Percentiles rank a stretch among this genome's conserved stretches.
Conservation (phyloP, 345 rosid genomes). For the Populus davidiana region DNA sequence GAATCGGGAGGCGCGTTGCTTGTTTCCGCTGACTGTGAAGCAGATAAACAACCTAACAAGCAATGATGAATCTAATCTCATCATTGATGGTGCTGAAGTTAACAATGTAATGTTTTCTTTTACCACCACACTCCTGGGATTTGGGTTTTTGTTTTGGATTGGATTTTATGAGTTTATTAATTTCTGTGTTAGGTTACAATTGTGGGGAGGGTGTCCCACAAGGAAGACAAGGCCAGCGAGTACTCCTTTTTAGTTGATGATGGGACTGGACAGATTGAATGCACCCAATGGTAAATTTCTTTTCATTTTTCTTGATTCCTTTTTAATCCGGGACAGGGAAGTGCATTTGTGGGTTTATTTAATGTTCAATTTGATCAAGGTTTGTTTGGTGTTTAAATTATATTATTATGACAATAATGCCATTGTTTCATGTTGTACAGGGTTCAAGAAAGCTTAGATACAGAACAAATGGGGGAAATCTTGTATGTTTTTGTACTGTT, state of each 20-base stretch:
- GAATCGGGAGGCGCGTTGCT: conserved; percentile 31
- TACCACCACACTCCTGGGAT: neutral
- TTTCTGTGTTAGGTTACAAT: conserved; percentile 26
- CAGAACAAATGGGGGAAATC: conserved; percentile 70
- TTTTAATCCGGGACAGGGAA: neutral
- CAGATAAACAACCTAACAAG: conserved; percentile 27
- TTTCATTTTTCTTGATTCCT: neutral
- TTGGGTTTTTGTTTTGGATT: neutral
- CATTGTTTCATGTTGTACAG: conserved; percentile 36
- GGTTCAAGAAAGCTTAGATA: conserved; percentile 75
- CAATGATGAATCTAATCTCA: conserved; percentile 31
- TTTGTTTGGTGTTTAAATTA: neutral
- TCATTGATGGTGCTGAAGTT: conserved; percentile 31
- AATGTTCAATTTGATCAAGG: neutral
- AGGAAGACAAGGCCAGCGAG: conserved; percentile 73
- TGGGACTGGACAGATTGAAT: conserved; percentile 79
- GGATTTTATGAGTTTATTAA: neutral
- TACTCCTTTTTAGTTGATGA: conserved; percentile 69
- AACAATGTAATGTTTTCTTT: conserved; percentile 13
- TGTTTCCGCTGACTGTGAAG: conserved; percentile 31
- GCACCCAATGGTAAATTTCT: conserved; percentile 63
- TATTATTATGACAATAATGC: conserved; percentile 9
- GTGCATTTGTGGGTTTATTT: neutral
- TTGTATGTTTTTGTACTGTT: conserved; percentile 36
- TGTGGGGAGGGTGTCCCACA: conserved; percentile 60